These are phyloP conservation scores for Piper longum DNA, from an alignment of 164 flowering plant species.

Conservation along the genomic window DNA sequence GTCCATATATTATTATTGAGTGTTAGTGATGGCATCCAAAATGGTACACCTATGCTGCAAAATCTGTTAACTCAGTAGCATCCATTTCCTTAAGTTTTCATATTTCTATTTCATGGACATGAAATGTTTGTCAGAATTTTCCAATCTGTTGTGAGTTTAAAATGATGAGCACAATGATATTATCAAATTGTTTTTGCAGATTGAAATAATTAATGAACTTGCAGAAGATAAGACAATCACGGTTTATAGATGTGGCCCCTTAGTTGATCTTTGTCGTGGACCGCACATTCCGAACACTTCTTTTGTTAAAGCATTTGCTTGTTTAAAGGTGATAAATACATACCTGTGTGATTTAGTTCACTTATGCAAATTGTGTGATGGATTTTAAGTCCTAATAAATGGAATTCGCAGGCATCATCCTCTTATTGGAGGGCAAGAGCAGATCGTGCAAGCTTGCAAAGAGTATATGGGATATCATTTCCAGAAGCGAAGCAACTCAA, in stretches of 20 bases:
- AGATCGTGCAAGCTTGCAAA: slow-evolving; percentile 89
- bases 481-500: slow-evolving; percentile 76
- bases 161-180: not conserved
- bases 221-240: slow-evolving; percentile 95
- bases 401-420: slow-evolving; percentile 68
- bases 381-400: not conserved
- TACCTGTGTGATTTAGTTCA: not conserved
- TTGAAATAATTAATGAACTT: slow-evolving; percentile 81
- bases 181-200: slow-evolving; percentile 21
- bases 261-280: slow-evolving; percentile 96
- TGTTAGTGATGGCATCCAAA: too few species aligned
- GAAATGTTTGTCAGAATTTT: not conserved
- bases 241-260: slow-evolving; percentile 97
- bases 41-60: too few species aligned
- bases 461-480: slow-evolving; percentile 96
- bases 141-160: too few species aligned
- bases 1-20: too few species aligned
- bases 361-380: not conserved
- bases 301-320: slow-evolving; percentile 80
- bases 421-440: slow-evolving; percentile 92
- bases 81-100: too few species aligned
- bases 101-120: too few species aligned
- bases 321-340: slow-evolving; percentile 55
- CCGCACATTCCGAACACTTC: slow-evolving; percentile 99
- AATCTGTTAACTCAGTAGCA: too few species aligned